Base-by-base conservation (phyloP, 805 yeast genomes). In the Phaffomyces opuntiae region DNA sequence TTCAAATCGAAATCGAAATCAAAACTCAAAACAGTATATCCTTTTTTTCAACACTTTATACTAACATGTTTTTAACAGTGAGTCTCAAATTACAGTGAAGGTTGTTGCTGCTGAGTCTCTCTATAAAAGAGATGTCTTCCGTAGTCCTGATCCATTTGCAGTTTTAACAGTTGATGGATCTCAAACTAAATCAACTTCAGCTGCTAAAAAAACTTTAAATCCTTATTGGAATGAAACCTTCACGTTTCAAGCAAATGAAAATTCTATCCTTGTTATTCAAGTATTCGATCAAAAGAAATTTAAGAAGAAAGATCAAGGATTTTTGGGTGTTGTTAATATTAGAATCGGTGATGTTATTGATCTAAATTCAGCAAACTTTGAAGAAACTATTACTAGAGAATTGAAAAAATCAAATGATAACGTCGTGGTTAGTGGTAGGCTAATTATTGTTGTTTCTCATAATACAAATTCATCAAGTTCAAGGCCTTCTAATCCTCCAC, bases 161-260 rank as follows among this genome's bases (percentile, higher is more conserved):
- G 98, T 93, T 33, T 72, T 93, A 51, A 91, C 98, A 12, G 90
- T 93, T n/a, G 99, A 93, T 65, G 98, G 98, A 5, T 81, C 87
- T 19, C 99, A 93, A 63, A 93, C 98, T 2, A 88, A 88, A 61
- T 85, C 96, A 17, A 93, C 99, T 2, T 80, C 88, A 42, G 93
- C 96, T 33, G 93, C 95, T 29, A 87, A 88, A 60, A 89, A 87
- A 67, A 93, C 98, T 3, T 70, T 91, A 55, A 88, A 93, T 60
- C 99, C 99, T 11, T 93, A 90, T 67, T 93, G 99, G 99, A 90
- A 93, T 67, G 96, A 93, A 66, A 70, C 85, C 2, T 93, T 91
- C 60, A 77, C 78, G 46, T 89, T 93, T 66, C 76, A 75, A 44
- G 85, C 82, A 36, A 77, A 73, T 42, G 95, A 86, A 58, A 84